Base-by-base conservation (phyloP, 805 yeast genomes). In the Schwanniomyces yamadae region DNA sequence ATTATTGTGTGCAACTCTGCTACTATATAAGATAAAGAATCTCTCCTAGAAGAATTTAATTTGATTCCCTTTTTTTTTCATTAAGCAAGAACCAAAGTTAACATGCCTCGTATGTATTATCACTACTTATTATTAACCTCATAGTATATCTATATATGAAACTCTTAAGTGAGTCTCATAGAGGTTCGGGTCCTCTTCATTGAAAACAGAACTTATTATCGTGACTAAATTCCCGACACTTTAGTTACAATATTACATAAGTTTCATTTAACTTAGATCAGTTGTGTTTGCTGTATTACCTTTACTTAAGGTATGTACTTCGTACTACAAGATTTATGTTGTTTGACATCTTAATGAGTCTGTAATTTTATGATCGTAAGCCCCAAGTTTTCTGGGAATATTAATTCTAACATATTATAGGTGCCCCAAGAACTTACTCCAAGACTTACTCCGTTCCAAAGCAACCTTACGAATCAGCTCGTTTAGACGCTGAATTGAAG, bases 361-460 rank as follows among this genome's bases (percentile, higher is more conserved):
- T 27, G 29, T 27, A 20, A 27, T 27, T 10, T 4, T 15, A 10
- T 27, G 15, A 10, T 11, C 29, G 29, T 27, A 27, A 27, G 5
- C 17, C 24, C 37, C 25, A 12, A 23, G 20, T 17, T 12, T 21
- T 24, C 14, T 16, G 31, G 25, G 24, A 15, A 18, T 30, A 15
- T 15, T 14, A 14, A 42, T 52, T 39, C 63, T 57, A 61, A 59
- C 37, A 40, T 12, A 18, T 34, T 30, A 28, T 53, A 86, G 95
- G 95, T 80, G 96, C 96, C 63, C 98, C 99, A 79, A 86, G 95
- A 81, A 88, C 95, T 69, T 84, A 91, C 85, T 91, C 99, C 62
- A 93, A 93, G 89, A 93, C 99, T 67, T 93, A 87, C 88, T 77
- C 96, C 68, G 96, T 91, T 70, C 99, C 99, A 80, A 89, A 87